These are phyloP conservation scores for Pichia sp. DNA, from an alignment of 1,139 yeast species.

Conservation along the genomic window DNA sequence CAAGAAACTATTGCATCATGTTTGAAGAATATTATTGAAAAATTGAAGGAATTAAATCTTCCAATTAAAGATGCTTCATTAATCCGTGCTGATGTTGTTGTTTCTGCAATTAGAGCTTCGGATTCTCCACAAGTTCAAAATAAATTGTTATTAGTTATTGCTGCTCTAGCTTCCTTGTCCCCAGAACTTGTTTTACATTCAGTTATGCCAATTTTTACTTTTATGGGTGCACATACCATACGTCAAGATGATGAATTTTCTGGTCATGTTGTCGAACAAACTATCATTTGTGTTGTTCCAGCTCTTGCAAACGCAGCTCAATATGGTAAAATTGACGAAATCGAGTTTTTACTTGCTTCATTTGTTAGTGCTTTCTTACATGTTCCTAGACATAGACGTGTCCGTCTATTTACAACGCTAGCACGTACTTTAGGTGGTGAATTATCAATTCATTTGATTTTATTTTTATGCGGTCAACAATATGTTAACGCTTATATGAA, in stretches of 20 bases:
- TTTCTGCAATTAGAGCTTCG: constrained; percentile 83
- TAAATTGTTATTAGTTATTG: constrained; percentile 72
- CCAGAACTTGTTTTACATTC: constrained; percentile 93
- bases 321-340: constrained; percentile 47
- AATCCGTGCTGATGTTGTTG: constrained; percentile 83
- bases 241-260: constrained; percentile 97
- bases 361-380: constrained; percentile 92
- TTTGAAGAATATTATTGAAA: constrained; percentile 64
- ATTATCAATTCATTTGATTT: constrained; percentile 60
- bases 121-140: constrained; percentile 94
- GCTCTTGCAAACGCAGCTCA: constrained; percentile 68
- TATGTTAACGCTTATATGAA: constrained; percentile 49
- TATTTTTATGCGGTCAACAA: constrained; percentile 78
- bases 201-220: constrained; percentile 97
- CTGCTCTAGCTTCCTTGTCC: constrained; percentile 79
- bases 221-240: constrained; percentile 97
- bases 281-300: constrained; percentile 85
- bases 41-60: constrained; percentile 36
- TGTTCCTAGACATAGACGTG: constrained; percentile 94
- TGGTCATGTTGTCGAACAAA: constrained; percentile 85
- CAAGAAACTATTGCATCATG: constrained; percentile 89
- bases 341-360: constrained; percentile 79
- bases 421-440: constrained; percentile 70
- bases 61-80: constrained; percentile 53
- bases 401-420: constrained; percentile 71